Base-by-base conservation (phyloP, 2,329 filamentous ascomycete genomes). In the Aureobasidium sp. region DNA sequence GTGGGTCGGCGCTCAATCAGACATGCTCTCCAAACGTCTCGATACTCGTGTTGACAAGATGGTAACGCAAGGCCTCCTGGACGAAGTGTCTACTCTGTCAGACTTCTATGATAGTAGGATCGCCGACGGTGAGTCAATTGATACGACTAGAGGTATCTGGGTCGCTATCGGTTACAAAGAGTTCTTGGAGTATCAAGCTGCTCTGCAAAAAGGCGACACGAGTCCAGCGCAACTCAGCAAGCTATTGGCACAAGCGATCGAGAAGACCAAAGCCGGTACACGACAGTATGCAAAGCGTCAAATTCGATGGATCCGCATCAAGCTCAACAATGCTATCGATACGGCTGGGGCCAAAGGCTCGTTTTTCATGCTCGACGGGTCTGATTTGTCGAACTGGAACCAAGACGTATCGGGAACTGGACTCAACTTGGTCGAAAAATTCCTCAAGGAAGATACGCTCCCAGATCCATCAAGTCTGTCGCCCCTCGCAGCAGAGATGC, bases 81-180 rank as follows among this genome's bases (percentile, higher is more conserved):
- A 79, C 2, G 87, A 90, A 73, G 84, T 87, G 0, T 70, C 78
- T 42, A 75, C 72, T 1, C 79, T 89, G 67, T 76, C 77, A 15
- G 70, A 74, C 1, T 81, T 82, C 63, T 42, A 59, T 32, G 36
- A 42, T 21, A 13, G 10, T 3, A 49, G 34, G 27, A 27, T 42
- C 7, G 73, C 82, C 2, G 67, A 75, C 15, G 66, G 74, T 5
- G 74, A 80, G 59, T 71, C 77, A 52, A 75, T 94, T 1, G 91
- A 97, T 69, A 81, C 85, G 66, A 89, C 84, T 1, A 85, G 86
- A 59, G 95, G 94, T 0, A 95, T 99, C 47, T 99, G 93, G 91
- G 89, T 96, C 59, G 94, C 92, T 1, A 99, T 99, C 64, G 94
- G 94, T 1, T 97, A 91, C 75, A 97, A 95, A 72, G 91, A 99